A percentile compares a stretch with the other conserved stretches of the same genome.
Evolutionary conservation across 306 rosid species (phyloP).

Genomic region (Ceratonia siliqua): DNA sequence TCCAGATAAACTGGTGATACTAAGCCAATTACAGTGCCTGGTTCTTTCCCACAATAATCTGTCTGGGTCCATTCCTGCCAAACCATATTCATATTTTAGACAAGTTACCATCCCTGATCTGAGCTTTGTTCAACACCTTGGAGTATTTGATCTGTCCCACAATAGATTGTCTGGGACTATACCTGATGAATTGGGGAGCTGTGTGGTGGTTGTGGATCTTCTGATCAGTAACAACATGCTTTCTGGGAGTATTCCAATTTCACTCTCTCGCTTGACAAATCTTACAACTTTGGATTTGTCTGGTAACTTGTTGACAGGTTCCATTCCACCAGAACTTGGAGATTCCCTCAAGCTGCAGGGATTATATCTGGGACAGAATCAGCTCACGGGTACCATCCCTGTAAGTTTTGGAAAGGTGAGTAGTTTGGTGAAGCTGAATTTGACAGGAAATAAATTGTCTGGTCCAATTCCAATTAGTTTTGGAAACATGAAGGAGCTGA

Average conservation of each 20-base stretch:
- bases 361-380: constrained; percentile 72
- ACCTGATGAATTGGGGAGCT: constrained; percentile 78
- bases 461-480: constrained; percentile 71
- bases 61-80: constrained; percentile 84
- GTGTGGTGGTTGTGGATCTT: constrained; percentile 70
- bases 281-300: constrained; percentile 93
- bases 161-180: constrained; percentile 82
- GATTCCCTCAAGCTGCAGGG: constrained; percentile 80
- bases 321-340: constrained; percentile 77
- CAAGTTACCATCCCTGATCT: constrained; percentile 71
- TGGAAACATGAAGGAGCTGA: constrained; percentile 67
- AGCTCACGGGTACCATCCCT: constrained; percentile 67
- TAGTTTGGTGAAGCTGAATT: constrained; percentile 85
- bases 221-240: constrained; percentile 72
- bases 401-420: constrained; percentile 63
- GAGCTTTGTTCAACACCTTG: constrained; percentile 93
- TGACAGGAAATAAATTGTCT: constrained; percentile 72
- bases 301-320: constrained; percentile 72
- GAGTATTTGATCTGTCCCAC: constrained; percentile 81
- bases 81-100: constrained; percentile 65
- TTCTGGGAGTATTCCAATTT: constrained; percentile 69
- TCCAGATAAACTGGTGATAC: constrained; percentile 61
- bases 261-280: constrained; percentile 64
- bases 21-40: constrained; percentile 73
- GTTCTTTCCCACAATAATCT: constrained; percentile 90